A percentile compares a stretch with the other conserved stretches of the same genome.
These are phyloP conservation scores for Bacidia gigantensis DNA, from an alignment of 495 filamentous ascomycete species.

Conservation along the genomic window DNA sequence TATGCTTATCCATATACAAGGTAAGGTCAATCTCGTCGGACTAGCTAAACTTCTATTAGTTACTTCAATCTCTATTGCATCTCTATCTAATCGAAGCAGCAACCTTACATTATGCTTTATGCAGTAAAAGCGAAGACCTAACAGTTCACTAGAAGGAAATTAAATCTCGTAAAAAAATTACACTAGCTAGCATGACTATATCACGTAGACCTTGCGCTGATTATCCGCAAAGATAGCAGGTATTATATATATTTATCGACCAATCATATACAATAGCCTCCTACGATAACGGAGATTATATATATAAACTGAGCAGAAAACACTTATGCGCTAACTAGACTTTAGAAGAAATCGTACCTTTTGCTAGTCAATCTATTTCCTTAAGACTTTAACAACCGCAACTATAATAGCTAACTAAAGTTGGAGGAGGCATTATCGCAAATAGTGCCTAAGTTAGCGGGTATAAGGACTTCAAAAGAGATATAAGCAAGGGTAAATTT, in stretches of 20 bases:
- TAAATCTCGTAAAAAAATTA: slow-evolving; percentile 12
- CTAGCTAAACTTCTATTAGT: no score
- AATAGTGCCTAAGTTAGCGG: neutral
- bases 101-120: no score
- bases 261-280: slow-evolving; percentile 1
- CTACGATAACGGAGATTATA: neutral
- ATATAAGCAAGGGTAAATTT: slow-evolving; percentile 2
- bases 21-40: no score
- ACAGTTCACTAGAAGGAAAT: slow-evolving; percentile 15
- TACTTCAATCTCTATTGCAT: no score
- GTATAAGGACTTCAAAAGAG: slow-evolving; percentile 1
- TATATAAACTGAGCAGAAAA: neutral
- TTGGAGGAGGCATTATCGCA: slow-evolving; percentile 4
- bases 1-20: no score
- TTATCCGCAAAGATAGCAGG: slow-evolving; percentile 13
- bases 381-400: slow-evolving; percentile 5
- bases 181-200: slow-evolving; percentile 13
- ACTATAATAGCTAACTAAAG: slow-evolving; percentile 4
- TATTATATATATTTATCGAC: slow-evolving; percentile 16
- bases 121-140: slow-evolving; percentile 12
- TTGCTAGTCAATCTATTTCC: slow-evolving; percentile 5
- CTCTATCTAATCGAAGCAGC: no score
- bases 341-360: slow-evolving; percentile 6
- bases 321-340: slow-evolving; percentile 1
- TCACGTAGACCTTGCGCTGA: slow-evolving; percentile 10